Evolutionary conservation across 1,284 basidiomycete species (phyloP), one percentile per base, ranked within the genome.

Genomic region (Heterobasidion parviporum): DNA sequence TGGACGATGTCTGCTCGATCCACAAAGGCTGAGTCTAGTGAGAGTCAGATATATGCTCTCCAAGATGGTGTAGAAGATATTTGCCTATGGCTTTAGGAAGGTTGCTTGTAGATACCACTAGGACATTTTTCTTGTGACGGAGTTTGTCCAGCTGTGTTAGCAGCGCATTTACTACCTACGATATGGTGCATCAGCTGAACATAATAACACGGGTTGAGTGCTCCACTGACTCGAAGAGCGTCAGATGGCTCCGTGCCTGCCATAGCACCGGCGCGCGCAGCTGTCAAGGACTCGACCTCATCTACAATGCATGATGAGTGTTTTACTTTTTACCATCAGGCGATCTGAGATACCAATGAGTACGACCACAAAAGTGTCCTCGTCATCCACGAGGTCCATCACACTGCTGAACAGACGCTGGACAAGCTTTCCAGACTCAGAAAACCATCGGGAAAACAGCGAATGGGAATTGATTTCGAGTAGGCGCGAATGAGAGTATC

Each of bases 391-490:
- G 72, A 98, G 81, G 62, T 95, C 92, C 51, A 81, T 89, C 50
- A 99, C 92, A 57, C 83, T 89, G 52, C 81, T 83, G 67, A 99
- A 99, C 15, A 99, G 76, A 56, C 89, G 83, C 66, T 99, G 95
- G 0, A 99, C 97, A 14, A 99, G 84, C 72, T 99, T 99, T 33
- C 97, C 97, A 0, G 93, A 96, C 68, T 99, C 97, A 1, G 94
- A 97, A 72, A 99, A 99, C 94, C 94, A 97, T 61, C 93, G 89
- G 7, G 92, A 94, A 68, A 98, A 97, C 6, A 97, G 77, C 1
- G 94, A 97, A 72, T 98, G 94, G 0, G 94, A 94, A 67, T 99
- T 99, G 69, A 99, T 98, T 70, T 99, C 97, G 50, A 99, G 82
- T 3, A 99, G 75, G 56, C 91, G 87, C 33, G 92, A 85, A 68